These are phyloP conservation scores for Cryptosporidium canis DNA, from an alignment of 169 alveolate species.

Conservation along the genomic window DNA sequence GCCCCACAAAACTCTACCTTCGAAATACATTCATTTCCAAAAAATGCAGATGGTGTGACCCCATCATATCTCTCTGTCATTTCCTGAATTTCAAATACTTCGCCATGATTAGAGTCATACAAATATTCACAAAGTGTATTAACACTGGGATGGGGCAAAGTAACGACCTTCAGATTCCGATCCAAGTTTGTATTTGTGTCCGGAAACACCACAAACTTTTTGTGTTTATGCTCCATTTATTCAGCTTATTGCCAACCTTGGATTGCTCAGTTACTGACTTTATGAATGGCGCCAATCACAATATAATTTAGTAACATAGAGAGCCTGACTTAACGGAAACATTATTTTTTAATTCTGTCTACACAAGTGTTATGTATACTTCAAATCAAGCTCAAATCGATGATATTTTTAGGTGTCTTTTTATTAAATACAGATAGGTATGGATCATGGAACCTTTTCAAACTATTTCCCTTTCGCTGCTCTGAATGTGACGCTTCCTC, in stretches of 20 bases:
- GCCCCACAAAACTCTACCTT: slow-evolving; percentile 34
- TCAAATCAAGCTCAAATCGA: too few species aligned
- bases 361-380: too few species aligned
- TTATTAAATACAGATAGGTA: too few species aligned
- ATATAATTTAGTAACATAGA: too few species aligned
- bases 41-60: slow-evolving; percentile 41
- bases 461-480: too few species aligned
- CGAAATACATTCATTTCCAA: slow-evolving; percentile 32
- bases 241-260: neutral
- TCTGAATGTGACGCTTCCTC: too few species aligned
- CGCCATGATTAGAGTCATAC: neutral
- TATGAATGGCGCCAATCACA: neutral
- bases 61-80: slow-evolving; percentile 29
- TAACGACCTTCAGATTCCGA: neutral
- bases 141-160: slow-evolving; percentile 33
- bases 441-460: too few species aligned
- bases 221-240: neutral
- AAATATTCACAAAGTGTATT: slow-evolving; percentile 24
- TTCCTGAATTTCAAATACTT: slow-evolving; percentile 31
- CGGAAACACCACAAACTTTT: slow-evolving; percentile 34
- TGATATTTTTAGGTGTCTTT: too few species aligned
- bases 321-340: too few species aligned
- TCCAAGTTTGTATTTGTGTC: neutral
- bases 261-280: neutral
- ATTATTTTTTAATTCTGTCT: too few species aligned